Conservation (phyloP, 2,329 filamentous ascomycete genomes). For the Botryosphaeria dothidea region DNA sequence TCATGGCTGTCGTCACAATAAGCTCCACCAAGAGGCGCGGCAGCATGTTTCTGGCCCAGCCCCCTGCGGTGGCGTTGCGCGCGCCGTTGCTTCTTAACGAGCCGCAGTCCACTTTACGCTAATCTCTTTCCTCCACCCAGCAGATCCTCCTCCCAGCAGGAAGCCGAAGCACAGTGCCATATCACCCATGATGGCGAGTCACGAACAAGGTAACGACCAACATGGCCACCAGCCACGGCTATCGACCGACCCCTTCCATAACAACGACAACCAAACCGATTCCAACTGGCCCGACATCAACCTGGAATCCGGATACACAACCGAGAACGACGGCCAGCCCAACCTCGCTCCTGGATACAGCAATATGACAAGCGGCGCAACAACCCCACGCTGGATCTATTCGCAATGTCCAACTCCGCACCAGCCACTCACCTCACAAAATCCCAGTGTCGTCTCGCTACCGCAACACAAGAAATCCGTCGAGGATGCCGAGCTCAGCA, state of each 20-base stretch:
- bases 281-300: background rate
- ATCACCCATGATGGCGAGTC: background rate
- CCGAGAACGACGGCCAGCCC: background rate
- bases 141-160: background rate
- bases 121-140: background rate
- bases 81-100: background rate
- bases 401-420: background rate
- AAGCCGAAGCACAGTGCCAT: background rate
- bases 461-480: background rate
- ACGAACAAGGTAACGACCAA: background rate
- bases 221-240: background rate
- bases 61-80: background rate
- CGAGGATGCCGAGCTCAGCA: background rate
- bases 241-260: background rate
- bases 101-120: background rate
- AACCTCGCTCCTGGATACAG: background rate
- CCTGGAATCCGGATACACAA: background rate
- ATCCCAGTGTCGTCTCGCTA: background rate
- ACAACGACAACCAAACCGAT: background rate
- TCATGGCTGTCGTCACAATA: background rate
- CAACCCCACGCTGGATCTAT: background rate
- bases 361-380: background rate
- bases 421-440: background rate
- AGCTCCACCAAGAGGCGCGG: background rate
- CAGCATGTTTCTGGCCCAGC: background rate